Conservation (phyloP, 805 yeast species). For the Yarrowia yakushimensis region DNA sequence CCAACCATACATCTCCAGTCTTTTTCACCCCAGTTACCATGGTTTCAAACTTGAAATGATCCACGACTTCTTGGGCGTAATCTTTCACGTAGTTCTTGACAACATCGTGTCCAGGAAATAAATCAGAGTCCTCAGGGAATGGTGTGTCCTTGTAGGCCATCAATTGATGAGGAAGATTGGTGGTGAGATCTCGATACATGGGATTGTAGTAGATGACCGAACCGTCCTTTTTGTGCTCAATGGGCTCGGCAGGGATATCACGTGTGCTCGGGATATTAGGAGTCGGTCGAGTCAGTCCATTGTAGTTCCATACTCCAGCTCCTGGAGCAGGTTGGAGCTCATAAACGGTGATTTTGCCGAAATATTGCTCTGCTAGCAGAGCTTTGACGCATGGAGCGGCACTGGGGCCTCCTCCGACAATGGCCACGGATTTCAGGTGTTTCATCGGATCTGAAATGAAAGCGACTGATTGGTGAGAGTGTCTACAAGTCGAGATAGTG, state of each 20-base stretch:
- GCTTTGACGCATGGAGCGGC: conserved; percentile 69
- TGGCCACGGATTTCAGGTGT: conserved; percentile 44
- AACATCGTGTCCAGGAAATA: conserved; percentile 58
- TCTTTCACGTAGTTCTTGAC: conserved; percentile 57
- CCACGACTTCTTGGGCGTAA: conserved; percentile 49
- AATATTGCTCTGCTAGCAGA: conserved; percentile 47
- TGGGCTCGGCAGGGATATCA: conserved; percentile 33
- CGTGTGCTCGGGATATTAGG: conserved; percentile 37
- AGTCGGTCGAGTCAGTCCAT: conserved; percentile 33
- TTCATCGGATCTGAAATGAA: neutral
- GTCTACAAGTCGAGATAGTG: too few species aligned
- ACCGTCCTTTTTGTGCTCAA: conserved; percentile 29
- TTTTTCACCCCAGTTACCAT: conserved; percentile 47
- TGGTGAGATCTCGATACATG: conserved; percentile 62
- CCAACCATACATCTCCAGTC: conserved; percentile 43
- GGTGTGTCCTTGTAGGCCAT: conserved; percentile 63
- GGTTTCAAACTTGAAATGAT: conserved; percentile 45
- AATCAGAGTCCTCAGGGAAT: conserved; percentile 46
- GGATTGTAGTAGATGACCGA: conserved; percentile 47
- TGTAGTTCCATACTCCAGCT: conserved; percentile 84
- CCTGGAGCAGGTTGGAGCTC: conserved; percentile 55
- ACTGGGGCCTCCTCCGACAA: conserved; percentile 76
- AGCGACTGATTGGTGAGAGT: too few species aligned
- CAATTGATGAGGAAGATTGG: conserved; percentile 60
- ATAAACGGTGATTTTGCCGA: conserved; percentile 48